Conservation (phyloP, 2,329 filamentous ascomycete species). For the Aspergillus fumigatus region DNA sequence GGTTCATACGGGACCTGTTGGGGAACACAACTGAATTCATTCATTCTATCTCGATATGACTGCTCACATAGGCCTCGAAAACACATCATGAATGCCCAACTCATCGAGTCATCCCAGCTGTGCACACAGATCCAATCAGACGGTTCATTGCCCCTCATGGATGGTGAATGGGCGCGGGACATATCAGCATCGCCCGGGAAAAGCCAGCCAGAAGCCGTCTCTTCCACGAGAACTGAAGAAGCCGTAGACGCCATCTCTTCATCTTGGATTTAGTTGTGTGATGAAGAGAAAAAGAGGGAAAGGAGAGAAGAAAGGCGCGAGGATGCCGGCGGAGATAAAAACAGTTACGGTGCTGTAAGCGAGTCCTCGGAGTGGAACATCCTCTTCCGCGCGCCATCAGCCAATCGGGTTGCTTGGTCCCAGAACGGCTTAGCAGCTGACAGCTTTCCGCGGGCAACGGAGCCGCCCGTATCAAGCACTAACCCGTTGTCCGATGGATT, state of each 20-base stretch:
- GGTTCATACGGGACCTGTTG: not conserved
- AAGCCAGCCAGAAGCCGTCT: constrained; percentile 20
- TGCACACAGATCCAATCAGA: constrained; percentile 35
- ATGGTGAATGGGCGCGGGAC: constrained; percentile 33
- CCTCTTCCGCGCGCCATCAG: not conserved
- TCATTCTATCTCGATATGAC: not conserved
- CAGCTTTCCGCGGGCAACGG: constrained; percentile 38
- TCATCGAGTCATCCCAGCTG: not conserved
- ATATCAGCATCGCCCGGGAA: constrained; percentile 37
- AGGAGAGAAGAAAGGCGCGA: constrained; percentile 13
- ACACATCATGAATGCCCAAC: constrained; percentile 1
- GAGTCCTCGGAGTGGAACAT: constrained; percentile 8
- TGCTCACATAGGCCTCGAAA: not conserved
- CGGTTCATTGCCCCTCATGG: constrained; percentile 29
- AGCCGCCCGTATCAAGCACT: constrained; percentile 14
- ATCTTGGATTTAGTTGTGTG: constrained; percentile 42
- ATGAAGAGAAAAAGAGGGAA: constrained; percentile 24
- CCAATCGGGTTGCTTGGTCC: constrained; percentile 16
- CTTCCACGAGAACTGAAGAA: constrained; percentile 34
- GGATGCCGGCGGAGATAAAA: not conserved
- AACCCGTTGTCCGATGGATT: constrained; percentile 16
- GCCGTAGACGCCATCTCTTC: constrained; percentile 33
- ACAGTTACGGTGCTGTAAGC: not conserved
- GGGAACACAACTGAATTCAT: not conserved
- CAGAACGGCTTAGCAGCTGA: constrained; percentile 17